phyloP scores from a whole-genome alignment of 306 rosid species.

The Dryas alaskensis region DNA sequence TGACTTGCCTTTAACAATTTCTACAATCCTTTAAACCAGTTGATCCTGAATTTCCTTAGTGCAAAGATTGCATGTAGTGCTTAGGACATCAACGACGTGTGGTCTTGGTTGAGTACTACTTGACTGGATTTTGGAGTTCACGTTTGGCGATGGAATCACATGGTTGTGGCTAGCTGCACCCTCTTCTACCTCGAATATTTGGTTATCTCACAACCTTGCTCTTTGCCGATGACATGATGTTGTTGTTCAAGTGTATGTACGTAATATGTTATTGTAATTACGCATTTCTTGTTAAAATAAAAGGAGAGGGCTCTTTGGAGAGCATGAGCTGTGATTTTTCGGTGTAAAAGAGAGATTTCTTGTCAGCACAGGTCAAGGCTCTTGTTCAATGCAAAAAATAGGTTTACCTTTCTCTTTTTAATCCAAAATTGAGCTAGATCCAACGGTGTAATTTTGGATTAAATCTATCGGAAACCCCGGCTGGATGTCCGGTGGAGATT shows the following conservation, averaged over 20 bases:
- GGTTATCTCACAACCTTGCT: slow-evolving; percentile 5
- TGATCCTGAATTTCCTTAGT: slow-evolving; percentile 10
- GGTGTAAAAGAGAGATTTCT: too few species aligned
- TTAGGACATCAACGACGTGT: not conserved
- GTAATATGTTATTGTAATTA: too few species aligned
- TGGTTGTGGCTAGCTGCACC: not conserved
- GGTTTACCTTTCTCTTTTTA: too few species aligned
- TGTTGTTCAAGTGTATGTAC: not conserved
- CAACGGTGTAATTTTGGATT: too few species aligned
- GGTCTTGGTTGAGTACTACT: not conserved
- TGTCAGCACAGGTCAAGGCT: too few species aligned
- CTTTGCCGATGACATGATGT: not conserved
- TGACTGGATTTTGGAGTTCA: slow-evolving; percentile 10
- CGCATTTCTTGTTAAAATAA: too few species aligned
- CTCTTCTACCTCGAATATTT: not conserved
- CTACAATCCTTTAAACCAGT: not conserved
- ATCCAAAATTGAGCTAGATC: too few species aligned
- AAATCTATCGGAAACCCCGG: too few species aligned
- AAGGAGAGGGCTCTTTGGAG: too few species aligned
- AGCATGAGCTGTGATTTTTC: too few species aligned
- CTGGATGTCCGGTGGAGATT: too few species aligned
- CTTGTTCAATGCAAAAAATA: too few species aligned
- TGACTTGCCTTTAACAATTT: slow-evolving; percentile 5
- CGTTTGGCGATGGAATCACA: not conserved
- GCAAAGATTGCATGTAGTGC: slow-evolving; percentile 14